Conservation (phyloP, 2,329 filamentous ascomycete species). For the Mycosphaerella arachidis region DNA sequence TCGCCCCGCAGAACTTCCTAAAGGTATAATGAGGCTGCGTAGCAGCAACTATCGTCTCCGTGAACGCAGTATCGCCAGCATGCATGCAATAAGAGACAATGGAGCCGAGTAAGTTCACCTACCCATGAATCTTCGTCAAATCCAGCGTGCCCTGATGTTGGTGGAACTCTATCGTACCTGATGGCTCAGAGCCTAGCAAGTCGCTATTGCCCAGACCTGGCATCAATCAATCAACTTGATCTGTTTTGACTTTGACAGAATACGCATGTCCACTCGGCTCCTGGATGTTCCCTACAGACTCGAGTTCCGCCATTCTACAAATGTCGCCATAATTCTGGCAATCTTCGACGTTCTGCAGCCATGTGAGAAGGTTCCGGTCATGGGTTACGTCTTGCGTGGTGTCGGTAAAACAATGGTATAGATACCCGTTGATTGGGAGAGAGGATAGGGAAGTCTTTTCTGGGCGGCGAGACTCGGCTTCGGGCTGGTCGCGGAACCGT, state of each 20-base stretch:
- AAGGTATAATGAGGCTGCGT: background rate
- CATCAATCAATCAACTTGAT: too few relatives aligned
- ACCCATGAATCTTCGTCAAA: slow-evolving; percentile 20
- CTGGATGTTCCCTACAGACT: background rate
- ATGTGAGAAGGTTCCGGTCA: slow-evolving; percentile 1
- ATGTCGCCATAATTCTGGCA: slow-evolving; percentile 2
- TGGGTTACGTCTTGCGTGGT: background rate
- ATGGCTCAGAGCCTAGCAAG: background rate
- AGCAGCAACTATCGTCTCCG: background rate
- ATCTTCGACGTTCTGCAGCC: slow-evolving; percentile 13
- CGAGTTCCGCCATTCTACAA: slow-evolving; percentile 1
- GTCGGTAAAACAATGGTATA: background rate
- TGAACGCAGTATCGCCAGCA: background rate
- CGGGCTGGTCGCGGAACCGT: background rate
- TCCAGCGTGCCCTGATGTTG: slow-evolving; percentile 30
- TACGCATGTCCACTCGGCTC: slow-evolving; percentile 5
- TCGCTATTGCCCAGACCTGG: too few relatives aligned
- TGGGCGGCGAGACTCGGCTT: background rate
- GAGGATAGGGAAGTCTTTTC: background rate
- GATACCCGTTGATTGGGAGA: background rate
- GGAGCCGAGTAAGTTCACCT: slow-evolving; percentile 12
- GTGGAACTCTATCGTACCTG: slow-evolving; percentile 32
- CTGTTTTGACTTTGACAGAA: too few relatives aligned
- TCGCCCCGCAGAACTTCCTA: background rate
- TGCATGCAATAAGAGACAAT: slow-evolving; percentile 11